phyloP scores from a whole-genome alignment of 768 basidiomycete genomes.

The Obba rivulosa region DNA sequence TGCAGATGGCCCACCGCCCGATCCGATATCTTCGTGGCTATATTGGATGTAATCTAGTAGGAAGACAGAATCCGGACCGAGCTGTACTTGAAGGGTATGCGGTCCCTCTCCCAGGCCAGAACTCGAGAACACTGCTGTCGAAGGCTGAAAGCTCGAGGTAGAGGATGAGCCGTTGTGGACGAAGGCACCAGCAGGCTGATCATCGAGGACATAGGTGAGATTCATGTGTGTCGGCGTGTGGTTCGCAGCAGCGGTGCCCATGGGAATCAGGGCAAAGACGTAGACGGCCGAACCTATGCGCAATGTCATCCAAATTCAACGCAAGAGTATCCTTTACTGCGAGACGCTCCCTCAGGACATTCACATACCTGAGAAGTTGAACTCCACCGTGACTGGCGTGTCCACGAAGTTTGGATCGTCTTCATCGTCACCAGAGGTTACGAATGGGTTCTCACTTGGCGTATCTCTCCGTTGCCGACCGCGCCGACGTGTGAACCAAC shows the following conservation, averaged over 20 bases:
- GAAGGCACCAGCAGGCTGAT: conserved; percentile 23
- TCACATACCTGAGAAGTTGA: conserved; percentile 25
- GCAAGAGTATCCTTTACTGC: not conserved
- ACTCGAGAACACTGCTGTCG: conserved; percentile 34
- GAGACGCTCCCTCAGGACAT: conserved; percentile 1
- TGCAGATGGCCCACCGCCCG: conserved; percentile 4
- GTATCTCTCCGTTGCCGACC: conserved; percentile 5
- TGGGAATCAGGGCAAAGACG: conserved; percentile 37
- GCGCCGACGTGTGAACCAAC: not conserved
- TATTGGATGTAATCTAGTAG: conserved; percentile 45
- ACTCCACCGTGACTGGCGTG: conserved; percentile 15
- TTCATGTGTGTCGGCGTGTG: conserved; percentile 36
- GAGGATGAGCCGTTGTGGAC: conserved; percentile 23
- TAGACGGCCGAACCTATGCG: conserved; percentile 42
- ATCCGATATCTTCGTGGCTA: conserved; percentile 15
- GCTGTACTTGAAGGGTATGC: conserved; percentile 39
- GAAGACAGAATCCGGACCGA: conserved; percentile 42
- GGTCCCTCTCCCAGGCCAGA: conserved; percentile 29
- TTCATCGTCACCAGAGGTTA: conserved; percentile 16
- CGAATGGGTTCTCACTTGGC: conserved; percentile 14
- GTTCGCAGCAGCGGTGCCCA: conserved; percentile 18
- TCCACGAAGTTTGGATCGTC: conserved; percentile 21
- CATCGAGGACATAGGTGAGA: conserved; percentile 41
- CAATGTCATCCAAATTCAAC: not conserved
- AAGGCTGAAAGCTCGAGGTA: conserved; percentile 25